A percentile compares a stretch with the other conserved stretches of the same genome.
Conservation (phyloP, 2,329 filamentous ascomycete species). For the Emmonsiellopsis sp. region DNA sequence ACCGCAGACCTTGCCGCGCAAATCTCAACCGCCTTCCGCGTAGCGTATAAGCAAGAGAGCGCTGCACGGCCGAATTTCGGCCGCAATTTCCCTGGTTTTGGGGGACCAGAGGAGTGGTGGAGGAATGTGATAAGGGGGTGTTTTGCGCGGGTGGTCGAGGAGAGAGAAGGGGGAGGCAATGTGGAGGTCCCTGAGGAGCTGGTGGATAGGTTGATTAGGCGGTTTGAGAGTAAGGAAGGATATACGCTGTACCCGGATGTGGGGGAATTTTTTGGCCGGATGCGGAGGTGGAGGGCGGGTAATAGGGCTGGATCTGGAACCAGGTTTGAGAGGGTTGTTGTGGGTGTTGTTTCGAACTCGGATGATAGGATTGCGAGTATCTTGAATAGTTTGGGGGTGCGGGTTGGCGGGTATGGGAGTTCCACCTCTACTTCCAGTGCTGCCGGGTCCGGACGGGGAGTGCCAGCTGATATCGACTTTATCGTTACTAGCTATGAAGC, state of each 20-base stretch:
- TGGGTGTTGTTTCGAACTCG: conserved; percentile 38
- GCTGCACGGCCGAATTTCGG: conserved; percentile 34
- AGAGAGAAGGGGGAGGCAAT: conserved; percentile 5
- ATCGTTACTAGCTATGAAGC: conserved; percentile 39
- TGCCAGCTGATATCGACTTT: conserved; percentile 30
- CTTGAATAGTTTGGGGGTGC: conserved; percentile 29
- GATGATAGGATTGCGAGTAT: conserved; percentile 35
- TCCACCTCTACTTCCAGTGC: conserved; percentile 9
- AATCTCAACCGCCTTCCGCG: conserved; percentile 11
- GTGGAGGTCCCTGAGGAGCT: conserved; percentile 24
- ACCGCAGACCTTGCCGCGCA: conserved; percentile 11
- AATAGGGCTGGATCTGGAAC: conserved; percentile 10
- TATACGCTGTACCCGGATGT: conserved; percentile 35
- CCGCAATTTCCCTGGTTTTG: conserved; percentile 25
- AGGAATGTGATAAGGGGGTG: conserved; percentile 30
- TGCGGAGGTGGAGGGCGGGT: conserved; percentile 17
- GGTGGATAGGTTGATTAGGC: conserved; percentile 24
- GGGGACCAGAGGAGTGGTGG: conserved; percentile 37
- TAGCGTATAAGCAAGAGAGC: conserved; percentile 28
- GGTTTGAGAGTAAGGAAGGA: conserved; percentile 30
- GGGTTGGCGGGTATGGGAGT: conserved; percentile 27
- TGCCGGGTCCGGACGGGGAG: conserved; percentile 11
- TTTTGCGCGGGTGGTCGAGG: conserved; percentile 17
- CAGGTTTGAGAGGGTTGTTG: conserved; percentile 25
- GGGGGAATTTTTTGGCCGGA: conserved; percentile 23